Base-by-base conservation (phyloP, 306 rosid species). In the Hippophae gyantsensis region DNA sequence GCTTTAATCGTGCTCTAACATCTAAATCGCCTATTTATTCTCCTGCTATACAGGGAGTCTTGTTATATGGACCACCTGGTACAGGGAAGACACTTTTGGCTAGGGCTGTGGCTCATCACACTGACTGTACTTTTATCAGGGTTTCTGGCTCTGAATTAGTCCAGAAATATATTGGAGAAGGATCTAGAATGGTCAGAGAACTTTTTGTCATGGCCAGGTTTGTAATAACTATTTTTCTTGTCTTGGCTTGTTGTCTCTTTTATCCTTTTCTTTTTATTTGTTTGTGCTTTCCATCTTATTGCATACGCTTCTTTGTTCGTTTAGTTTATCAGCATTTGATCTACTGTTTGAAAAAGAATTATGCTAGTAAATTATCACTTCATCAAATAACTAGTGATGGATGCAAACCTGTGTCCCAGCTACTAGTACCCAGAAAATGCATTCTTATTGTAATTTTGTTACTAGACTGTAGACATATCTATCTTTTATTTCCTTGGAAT, bases 141-240 rank as follows among this genome's bases (percentile, higher is more conserved):
- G 96, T 92, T 68, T 92, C 99, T 65, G 99, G 99, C 51, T 92
- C 99, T 57, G 99, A 92, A 65, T 68, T 92, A 45, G 99, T 92
- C 66, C 99, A 92, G 79, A 92, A 92, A 71, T 92, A 92, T 80
- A 92, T 92, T 66, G 99, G 99, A 67, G 99, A 92, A 82, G 99
- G 99, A 42, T 92, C 99, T 43, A 77, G 99, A 82, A 92, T 92
- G 99, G 99, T 92, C 63, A 85, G 96, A 68, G 99, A 92, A 68
- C 96, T 92, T 59, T 92, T 92, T 6, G 96, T 88, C 66, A 88
- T 92, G 99, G 99, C 99, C 76, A 92, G 99, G 99, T 92, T 75
- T 77, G 78, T 82, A 51, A 51, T 66, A 13, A 9, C 54, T 13
- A 67, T 69, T 43, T 61, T 56, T 38, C 38, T 54, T 7, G 7